phyloP scores from a whole-genome alignment of 805 yeast species.

The Spathaspora gorwiae region DNA sequence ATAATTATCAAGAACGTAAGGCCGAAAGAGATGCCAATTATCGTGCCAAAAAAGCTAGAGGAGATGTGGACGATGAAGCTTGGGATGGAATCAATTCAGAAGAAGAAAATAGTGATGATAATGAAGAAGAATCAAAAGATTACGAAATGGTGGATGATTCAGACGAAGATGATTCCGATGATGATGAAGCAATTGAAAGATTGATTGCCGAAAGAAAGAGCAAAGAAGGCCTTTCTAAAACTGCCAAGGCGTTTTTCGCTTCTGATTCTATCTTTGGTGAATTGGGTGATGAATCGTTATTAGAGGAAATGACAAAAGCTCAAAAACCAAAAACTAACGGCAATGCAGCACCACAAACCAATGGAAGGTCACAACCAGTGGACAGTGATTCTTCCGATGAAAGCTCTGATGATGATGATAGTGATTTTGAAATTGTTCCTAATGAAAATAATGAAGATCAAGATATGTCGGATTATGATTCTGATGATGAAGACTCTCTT shows the following conservation, averaged over 20 bases:
- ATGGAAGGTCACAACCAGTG: conserved; percentile 1
- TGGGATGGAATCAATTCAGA: conserved; percentile 71
- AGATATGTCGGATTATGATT: conserved; percentile 36
- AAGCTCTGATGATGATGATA: conserved; percentile 43
- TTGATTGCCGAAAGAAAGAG: conserved; percentile 48
- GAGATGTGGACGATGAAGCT: conserved; percentile 67
- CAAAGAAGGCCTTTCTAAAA: conserved; percentile 29
- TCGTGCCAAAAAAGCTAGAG: conserved; percentile 68
- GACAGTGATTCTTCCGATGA: conserved; percentile 7
- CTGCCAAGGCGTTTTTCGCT: conserved; percentile 37
- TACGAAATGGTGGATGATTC: conserved; percentile 38
- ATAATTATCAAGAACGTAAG: conserved; percentile 58
- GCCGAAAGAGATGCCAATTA: conserved; percentile 66
- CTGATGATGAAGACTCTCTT: conserved; percentile 47
- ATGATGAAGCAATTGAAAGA: conserved; percentile 58
- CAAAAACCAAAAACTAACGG: conserved; percentile 1
- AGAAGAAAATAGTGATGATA: conserved; percentile 50
- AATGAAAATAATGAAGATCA: conserved; percentile 21
- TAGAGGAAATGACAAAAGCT: conserved; percentile 33
- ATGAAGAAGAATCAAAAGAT: conserved; percentile 41
- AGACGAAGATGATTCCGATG: conserved; percentile 53
- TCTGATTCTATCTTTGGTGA: conserved; percentile 37
- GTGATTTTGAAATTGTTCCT: conserved; percentile 43
- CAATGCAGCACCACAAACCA: background rate
- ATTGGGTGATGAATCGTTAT: conserved; percentile 45